Conservation (phyloP, 441 rosid species). For the Erysimum pusillum region DNA sequence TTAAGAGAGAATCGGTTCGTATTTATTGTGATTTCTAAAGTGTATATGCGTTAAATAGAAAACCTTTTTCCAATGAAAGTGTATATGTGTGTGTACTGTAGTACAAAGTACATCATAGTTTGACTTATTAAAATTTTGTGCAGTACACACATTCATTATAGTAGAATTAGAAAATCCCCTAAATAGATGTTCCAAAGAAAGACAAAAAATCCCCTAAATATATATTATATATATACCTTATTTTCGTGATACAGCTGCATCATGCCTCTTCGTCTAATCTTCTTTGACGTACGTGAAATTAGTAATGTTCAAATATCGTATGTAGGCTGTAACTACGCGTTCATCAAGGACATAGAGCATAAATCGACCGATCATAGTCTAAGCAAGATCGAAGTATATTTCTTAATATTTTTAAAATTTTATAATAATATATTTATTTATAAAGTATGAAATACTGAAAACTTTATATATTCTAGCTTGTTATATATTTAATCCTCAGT, state of each 20-base stretch:
- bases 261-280: neutral
- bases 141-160: slow-evolving; percentile 38
- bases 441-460: too few species aligned
- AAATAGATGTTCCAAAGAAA: neutral
- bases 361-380: too few species aligned
- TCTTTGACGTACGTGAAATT: neutral
- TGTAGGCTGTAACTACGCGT: too few species aligned
- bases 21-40: slow-evolving; percentile 27
- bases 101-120: slow-evolving; percentile 38
- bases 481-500: too few species aligned
- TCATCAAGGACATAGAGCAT: too few species aligned
- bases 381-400: too few species aligned
- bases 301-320: too few species aligned
- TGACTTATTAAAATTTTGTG: slow-evolving; percentile 31
- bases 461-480: too few species aligned
- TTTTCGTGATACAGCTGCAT: slow-evolving; percentile 7
- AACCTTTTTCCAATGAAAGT: too few species aligned
- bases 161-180: slow-evolving; percentile 12
- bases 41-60: neutral
- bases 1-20: slow-evolving; percentile 7
- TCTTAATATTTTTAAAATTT: too few species aligned
- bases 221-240: slow-evolving; percentile 16
- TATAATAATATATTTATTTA: too few species aligned
- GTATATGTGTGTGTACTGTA: slow-evolving; percentile 5
- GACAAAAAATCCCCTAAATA: neutral